A percentile compares a stretch with the other conserved stretches of the same genome.
phyloP scores from a whole-genome alignment of 2,329 filamentous ascomycete genomes.

The Teratosphaeria nubilosa region DNA sequence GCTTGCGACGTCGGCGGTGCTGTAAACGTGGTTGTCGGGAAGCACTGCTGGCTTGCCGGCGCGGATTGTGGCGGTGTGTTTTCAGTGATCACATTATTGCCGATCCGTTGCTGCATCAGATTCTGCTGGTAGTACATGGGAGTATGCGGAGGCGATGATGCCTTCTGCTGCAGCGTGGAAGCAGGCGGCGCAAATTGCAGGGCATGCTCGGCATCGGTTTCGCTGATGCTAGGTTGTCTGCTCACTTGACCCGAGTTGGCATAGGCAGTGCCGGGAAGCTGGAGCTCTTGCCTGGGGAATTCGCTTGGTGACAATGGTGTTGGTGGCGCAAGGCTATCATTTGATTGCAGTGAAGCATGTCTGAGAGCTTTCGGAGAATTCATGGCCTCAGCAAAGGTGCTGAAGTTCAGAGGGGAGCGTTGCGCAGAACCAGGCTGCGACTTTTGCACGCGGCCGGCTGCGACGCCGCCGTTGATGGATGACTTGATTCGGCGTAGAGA shows the following conservation, averaged over 20 bases:
- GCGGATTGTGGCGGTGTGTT: slow-evolving; percentile 43
- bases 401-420: slow-evolving; percentile 35
- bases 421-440: slow-evolving; percentile 35
- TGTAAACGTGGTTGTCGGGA: slow-evolving; percentile 27
- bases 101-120: slow-evolving; percentile 23
- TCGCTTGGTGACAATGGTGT: slow-evolving; percentile 39
- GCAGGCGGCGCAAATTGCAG: slow-evolving; percentile 15
- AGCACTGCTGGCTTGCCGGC: slow-evolving; percentile 39
- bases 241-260: slow-evolving; percentile 23
- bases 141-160: slow-evolving; percentile 38
- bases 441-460: slow-evolving; percentile 38
- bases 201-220: slow-evolving; percentile 25
- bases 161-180: slow-evolving; percentile 18
- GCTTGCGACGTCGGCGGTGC: slow-evolving; percentile 10
- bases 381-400: slow-evolving; percentile 37
- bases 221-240: slow-evolving; percentile 31
- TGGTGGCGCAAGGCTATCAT: slow-evolving; percentile 36
- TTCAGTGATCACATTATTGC: slow-evolving; percentile 27
- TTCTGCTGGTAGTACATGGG: slow-evolving; percentile 25
- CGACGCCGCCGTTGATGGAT: slow-evolving; percentile 33
- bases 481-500: slow-evolving; percentile 41
- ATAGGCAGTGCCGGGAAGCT: slow-evolving; percentile 28
- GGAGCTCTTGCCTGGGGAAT: slow-evolving; percentile 17
- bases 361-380: slow-evolving; percentile 36
- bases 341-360: slow-evolving; percentile 21